phyloP scores from a whole-genome alignment of 208 protist genomes.

The Plasmodiophora brassicae region DNA sequence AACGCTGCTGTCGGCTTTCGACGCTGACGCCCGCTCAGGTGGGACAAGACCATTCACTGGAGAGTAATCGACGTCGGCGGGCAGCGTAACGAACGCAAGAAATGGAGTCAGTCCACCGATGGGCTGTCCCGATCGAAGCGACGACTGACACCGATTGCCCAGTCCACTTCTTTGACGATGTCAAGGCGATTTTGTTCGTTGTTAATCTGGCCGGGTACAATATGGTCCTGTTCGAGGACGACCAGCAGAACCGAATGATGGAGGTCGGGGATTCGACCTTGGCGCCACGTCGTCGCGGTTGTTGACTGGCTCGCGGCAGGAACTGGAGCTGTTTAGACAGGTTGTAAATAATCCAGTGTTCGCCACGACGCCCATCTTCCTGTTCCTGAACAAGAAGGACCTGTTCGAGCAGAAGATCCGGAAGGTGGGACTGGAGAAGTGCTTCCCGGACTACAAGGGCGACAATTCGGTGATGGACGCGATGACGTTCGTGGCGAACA shows the following conservation, averaged over 20 bases:
- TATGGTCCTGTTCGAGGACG: conserved; percentile 39
- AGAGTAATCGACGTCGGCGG: conserved; percentile 5
- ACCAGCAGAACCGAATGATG: conserved; percentile 32
- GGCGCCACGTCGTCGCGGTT: too few relatives aligned
- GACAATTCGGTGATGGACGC: conserved; percentile 36
- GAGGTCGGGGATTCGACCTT: too few relatives aligned
- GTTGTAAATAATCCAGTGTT: conserved; percentile 1
- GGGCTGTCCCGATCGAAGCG: too few relatives aligned
- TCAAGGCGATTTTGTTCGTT: conserved; percentile 40
- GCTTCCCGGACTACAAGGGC: conserved; percentile 45
- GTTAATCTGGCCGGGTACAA: conserved; percentile 38
- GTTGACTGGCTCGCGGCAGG: too few relatives aligned
- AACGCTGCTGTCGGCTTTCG: too few relatives aligned
- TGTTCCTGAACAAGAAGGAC: conserved; percentile 50
- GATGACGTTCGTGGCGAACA: conserved; percentile 25
- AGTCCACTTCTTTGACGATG: conserved; percentile 39
- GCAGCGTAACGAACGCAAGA: conserved; percentile 1
- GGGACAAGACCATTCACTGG: conserved; percentile 5
- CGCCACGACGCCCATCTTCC: conserved; percentile 32
- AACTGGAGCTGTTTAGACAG: conserved; percentile 27
- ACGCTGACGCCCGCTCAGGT: background rate
- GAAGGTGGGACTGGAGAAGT: conserved; percentile 21
- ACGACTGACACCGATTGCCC: too few relatives aligned
- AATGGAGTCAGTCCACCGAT: conserved; percentile 1
- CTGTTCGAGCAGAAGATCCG: conserved; percentile 49